phyloP scores from a whole-genome alignment of 805 yeast species.

The Pichia ethanolica region DNA sequence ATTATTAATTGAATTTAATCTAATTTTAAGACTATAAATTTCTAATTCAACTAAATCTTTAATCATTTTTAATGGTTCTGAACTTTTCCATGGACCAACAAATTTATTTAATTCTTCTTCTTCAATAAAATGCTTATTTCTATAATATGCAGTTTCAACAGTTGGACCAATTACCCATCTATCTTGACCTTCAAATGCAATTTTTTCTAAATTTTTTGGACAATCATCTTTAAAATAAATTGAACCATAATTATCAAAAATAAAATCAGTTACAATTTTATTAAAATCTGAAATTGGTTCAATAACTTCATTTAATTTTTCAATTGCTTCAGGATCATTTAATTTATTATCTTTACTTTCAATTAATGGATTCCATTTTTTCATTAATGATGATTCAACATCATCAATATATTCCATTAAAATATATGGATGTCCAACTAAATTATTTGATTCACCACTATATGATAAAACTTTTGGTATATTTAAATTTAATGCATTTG shows the following conservation, averaged over 20 bases:
- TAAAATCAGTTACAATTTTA: constrained; percentile 30
- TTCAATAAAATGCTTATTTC: constrained; percentile 50
- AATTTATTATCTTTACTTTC: constrained; percentile 37
- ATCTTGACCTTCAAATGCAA: constrained; percentile 57
- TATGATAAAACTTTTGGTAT: constrained; percentile 71
- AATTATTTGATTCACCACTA: constrained; percentile 55
- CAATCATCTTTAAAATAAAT: constrained; percentile 73
- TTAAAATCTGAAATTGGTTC: constrained; percentile 57
- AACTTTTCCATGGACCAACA: constrained; percentile 73
- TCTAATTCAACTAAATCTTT: constrained; percentile 59
- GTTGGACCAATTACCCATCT: constrained; percentile 93
- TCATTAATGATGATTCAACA: constrained; percentile 60
- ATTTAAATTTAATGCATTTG: constrained; percentile 52
- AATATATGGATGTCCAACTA: constrained; percentile 66
- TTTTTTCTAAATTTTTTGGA: constrained; percentile 22
- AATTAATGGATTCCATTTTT: constrained; percentile 79
- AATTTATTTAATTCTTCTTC: constrained; percentile 40
- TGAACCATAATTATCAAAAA: constrained; percentile 73
- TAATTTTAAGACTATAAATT: constrained; percentile 48
- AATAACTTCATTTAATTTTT: constrained; percentile 51
- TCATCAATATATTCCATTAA: constrained; percentile 78
- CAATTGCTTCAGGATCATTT: constrained; percentile 41
- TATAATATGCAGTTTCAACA: constrained; percentile 71
- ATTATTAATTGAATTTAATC: constrained; percentile 48
- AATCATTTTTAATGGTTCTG: constrained; percentile 55